A percentile compares a stretch with the other conserved stretches of the same genome.
Evolutionary conservation across 2,329 filamentous ascomycete species (phyloP).

Genomic region (Aspergillus amoenus): DNA sequence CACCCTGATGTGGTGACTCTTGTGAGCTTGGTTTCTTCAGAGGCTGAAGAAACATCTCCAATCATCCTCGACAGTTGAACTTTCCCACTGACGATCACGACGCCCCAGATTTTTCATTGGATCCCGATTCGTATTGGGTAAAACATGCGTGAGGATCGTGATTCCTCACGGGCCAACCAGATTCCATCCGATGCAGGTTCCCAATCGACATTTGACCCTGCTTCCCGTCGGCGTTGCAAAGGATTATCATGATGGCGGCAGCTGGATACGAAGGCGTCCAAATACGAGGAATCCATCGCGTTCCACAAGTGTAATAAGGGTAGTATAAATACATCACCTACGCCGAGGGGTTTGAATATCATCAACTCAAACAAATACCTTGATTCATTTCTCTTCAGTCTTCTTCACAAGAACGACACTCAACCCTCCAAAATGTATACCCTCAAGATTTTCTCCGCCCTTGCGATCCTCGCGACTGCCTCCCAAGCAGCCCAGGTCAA

Average conservation of each 20-base stretch:
- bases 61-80: background rate
- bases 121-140: constrained; percentile 1
- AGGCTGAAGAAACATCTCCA: constrained; percentile 9
- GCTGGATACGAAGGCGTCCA: background rate
- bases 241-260: background rate
- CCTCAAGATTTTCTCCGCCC: background rate
- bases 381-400: background rate
- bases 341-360: background rate
- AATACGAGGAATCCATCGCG: background rate
- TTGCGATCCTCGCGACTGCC: background rate
- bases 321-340: background rate
- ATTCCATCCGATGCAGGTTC: background rate
- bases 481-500: constrained; percentile 1
- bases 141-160: constrained; percentile 4
- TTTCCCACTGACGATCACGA: background rate
- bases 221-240: background rate
- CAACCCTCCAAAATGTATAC: background rate
- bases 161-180: background rate
- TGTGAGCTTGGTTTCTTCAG: background rate
- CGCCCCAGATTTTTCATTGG: constrained; percentile 1
- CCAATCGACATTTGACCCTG: background rate
- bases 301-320: background rate
- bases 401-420: background rate
- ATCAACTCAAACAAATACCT: background rate
- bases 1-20: constrained; percentile 1